Percentiles rank a stretch among this genome's conserved stretches.
Evolutionary conservation across 2,329 filamentous ascomycete genomes (phyloP).

Genomic region (Trichoderma sp.): DNA sequence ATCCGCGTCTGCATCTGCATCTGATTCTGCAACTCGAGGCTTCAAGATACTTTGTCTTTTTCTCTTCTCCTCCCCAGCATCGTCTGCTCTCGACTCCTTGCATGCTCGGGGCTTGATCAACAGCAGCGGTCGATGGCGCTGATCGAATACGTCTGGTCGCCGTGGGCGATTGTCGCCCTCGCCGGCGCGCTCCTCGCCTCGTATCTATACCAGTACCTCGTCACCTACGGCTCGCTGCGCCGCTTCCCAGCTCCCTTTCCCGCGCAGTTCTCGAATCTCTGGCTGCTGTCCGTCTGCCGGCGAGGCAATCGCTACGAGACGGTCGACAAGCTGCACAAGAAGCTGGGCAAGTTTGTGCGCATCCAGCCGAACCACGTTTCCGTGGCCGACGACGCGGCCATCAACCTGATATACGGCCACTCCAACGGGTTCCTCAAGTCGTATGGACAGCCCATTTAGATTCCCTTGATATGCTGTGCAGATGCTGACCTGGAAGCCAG

Average conservation of each 20-base stretch:
- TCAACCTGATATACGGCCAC: constrained; percentile 76
- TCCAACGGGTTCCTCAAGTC: constrained; percentile 75
- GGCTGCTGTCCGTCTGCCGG: constrained; percentile 71
- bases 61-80: too few species aligned
- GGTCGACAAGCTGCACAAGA: constrained; percentile 74
- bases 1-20: neutral
- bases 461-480: accelerated
- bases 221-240: constrained; percentile 55
- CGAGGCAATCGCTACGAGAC: constrained; percentile 64
- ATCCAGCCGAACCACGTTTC: constrained; percentile 85
- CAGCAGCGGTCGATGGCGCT: constrained; percentile 36
- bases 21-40: too few species aligned
- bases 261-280: constrained; percentile 72
- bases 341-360: constrained; percentile 75
- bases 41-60: too few species aligned
- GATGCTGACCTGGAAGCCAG: constrained; percentile 44
- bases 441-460: constrained; percentile 42
- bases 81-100: too few species aligned
- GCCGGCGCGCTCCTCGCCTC: constrained; percentile 53
- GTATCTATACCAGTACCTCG: constrained; percentile 63
- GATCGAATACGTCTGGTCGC: constrained; percentile 42
- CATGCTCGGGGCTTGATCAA: neutral
- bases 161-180: constrained; percentile 49
- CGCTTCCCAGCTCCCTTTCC: constrained; percentile 64
- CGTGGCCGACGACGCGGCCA: constrained; percentile 77